A percentile compares a stretch with the other conserved stretches of the same genome.
Conservation (phyloP, 192 early-diverging fungal species). For the Coemansia sp. region DNA sequence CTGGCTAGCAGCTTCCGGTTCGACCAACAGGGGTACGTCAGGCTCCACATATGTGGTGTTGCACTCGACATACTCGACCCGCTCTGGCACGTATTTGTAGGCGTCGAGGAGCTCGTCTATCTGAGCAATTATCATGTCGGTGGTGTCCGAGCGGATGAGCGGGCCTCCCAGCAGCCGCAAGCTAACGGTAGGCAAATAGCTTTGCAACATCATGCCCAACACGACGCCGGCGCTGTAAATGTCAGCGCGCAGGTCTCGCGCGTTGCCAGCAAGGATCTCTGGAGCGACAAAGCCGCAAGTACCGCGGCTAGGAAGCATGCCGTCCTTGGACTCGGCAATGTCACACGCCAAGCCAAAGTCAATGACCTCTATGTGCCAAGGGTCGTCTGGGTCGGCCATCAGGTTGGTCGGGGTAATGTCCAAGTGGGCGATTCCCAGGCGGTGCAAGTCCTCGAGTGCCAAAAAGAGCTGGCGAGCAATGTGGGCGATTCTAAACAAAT, state of each 20-base stretch:
- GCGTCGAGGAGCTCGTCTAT: slow-evolving; percentile 55
- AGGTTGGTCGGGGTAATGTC: slow-evolving; percentile 67
- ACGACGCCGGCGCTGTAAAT: slow-evolving; percentile 69
- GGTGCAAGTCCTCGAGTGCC: slow-evolving; percentile 61
- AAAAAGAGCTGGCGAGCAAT: slow-evolving; percentile 54
- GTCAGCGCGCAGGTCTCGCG: slow-evolving; percentile 54
- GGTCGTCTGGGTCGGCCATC: slow-evolving; percentile 55
- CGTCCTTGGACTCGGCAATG: slow-evolving; percentile 11
- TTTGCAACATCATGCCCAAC: slow-evolving; percentile 71
- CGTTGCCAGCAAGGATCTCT: slow-evolving; percentile 50
- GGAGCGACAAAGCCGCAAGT: slow-evolving; percentile 76
- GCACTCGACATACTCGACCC: slow-evolving; percentile 26
- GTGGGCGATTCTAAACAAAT: slow-evolving; percentile 54
- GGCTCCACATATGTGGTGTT: slow-evolving; percentile 14
- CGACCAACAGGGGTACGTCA: not conserved
- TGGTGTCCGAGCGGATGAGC: slow-evolving; percentile 64
- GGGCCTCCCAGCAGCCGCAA: slow-evolving; percentile 69
- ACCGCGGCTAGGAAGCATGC: slow-evolving; percentile 60
- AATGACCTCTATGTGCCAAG: slow-evolving; percentile 60
- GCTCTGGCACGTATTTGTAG: slow-evolving; percentile 30
- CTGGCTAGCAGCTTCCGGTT: too few relatives aligned
- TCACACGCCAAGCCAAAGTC: slow-evolving; percentile 73
- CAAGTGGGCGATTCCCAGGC: slow-evolving; percentile 61
- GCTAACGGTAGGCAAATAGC: slow-evolving; percentile 60
- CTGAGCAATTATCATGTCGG: slow-evolving; percentile 55